Evolutionary conservation across 1,139 yeast genomes (phyloP), one percentile per base, ranked within the genome.

Genomic region (Protomyces arabidopsidicola): DNA sequence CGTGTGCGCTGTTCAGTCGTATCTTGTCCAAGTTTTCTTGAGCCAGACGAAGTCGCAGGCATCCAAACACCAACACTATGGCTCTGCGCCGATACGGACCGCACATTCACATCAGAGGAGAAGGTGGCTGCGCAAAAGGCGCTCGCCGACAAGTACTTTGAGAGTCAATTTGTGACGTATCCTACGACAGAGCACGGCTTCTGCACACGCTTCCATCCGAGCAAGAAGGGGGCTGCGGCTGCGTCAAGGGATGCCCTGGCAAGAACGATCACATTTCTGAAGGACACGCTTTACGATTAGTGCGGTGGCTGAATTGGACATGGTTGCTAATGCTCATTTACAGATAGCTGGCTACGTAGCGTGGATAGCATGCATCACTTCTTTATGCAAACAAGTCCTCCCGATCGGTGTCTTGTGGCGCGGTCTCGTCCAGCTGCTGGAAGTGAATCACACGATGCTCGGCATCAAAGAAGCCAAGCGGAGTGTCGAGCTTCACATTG

Each of bases 381-480:
- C 18, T 39, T n/a, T 18, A 58, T 14, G 62, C 62, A 38, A 58
- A 58, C 3, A 58, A 45, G 31, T 58, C 62, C 52, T 58, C 62
- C 24, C 62, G 55, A 36, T 58, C 62, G 2, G 62, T 52, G 35
- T 58, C 62, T 34, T 58, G 62, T 16, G 62, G 62, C 38, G 56
- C 45, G 9, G 52, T 50, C 45, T 58, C 62, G 20, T 58, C 62
- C n/a, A 58, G 39, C 53, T 58, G 62, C 14, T 84, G 78, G 75
- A 93, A 95, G 75, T 93, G 98, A 35, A 86, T 80, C 6, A 97
- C 95, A 56, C 98, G 85, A 71, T 95, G 98, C 45, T 84, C 73
- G 69, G 88, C 96, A 71, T 88, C 86, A 73, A 90, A 95, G 72
- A 87, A 93, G 3, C 88, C 83, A 57, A 87, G 71, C 1, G 99